Conservation (phyloP, 768 basidiomycete genomes). For the Xerocomus spinulosus region DNA sequence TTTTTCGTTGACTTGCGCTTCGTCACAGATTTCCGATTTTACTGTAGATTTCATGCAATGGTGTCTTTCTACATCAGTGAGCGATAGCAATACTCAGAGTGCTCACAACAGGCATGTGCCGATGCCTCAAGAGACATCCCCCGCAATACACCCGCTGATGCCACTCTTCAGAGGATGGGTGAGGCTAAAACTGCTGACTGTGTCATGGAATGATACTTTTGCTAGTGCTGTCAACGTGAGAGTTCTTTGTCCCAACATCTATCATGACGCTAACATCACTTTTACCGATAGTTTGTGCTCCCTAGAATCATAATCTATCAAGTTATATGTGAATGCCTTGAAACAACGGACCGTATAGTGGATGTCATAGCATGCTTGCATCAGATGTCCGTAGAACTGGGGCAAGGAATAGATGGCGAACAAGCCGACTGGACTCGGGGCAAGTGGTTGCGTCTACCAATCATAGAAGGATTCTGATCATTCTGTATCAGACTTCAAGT, state of each 20-base stretch:
- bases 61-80: neutral
- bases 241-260: neutral
- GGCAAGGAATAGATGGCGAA: neutral
- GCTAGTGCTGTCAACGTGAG: neutral
- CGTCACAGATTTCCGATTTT: too few relatives aligned
- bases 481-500: neutral
- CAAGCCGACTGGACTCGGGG: neutral
- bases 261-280: too few relatives aligned
- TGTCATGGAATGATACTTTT: conserved; percentile 7
- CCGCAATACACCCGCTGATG: neutral
- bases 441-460: neutral
- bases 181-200: neutral
- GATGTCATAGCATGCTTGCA: neutral
- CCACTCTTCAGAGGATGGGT: conserved; percentile 1
- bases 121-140: too few relatives aligned
- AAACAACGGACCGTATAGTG: neutral
- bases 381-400: neutral
- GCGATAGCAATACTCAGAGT: neutral
- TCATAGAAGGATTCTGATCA: neutral
- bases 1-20: neutral
- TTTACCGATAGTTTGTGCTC: neutral
- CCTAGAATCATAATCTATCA: neutral
- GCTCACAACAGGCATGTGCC: neutral
- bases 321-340: neutral
- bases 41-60: neutral